Conservation (phyloP, 192 early-diverging fungal species). For the Neocallimastix lanati region DNA sequence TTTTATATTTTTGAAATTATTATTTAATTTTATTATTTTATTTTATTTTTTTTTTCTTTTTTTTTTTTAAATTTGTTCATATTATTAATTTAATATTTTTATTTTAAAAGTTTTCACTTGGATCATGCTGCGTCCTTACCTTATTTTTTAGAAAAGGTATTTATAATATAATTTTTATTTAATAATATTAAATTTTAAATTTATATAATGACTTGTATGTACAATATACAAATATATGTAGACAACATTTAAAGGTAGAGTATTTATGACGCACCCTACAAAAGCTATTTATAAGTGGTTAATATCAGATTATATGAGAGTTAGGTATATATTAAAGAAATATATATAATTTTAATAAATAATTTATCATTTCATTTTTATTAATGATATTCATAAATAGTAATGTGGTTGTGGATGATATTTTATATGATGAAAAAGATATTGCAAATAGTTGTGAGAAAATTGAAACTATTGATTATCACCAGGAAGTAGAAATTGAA, state of each 20-base stretch:
- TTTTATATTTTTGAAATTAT: no score
- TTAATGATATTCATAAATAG: slow-evolving; percentile 19
- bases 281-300: slow-evolving; percentile 97
- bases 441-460: slow-evolving; percentile 58
- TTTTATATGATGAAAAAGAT: slow-evolving; percentile 81
- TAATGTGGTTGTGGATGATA: slow-evolving; percentile 54
- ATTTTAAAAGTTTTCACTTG: slow-evolving; percentile 62
- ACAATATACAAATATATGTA: slow-evolving; percentile 8
- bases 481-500: slow-evolving; percentile 86
- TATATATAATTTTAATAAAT: no score
- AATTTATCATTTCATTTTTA: no score
- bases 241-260: slow-evolving; percentile 87
- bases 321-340: slow-evolving; percentile 30
- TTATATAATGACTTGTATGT: no score
- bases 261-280: slow-evolving; percentile 98
- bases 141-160: slow-evolving; percentile 85
- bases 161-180: not conserved
- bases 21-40: no score
- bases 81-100: not conserved
- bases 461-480: slow-evolving; percentile 90
- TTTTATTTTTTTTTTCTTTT: no score
- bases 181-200: not conserved
- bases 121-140: slow-evolving; percentile 94
- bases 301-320: slow-evolving; percentile 80
- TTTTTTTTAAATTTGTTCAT: no score